These are phyloP conservation scores for Phytopythium sindhum DNA, from an alignment of 352 stramenopile genomes.

Conservation along the genomic window DNA sequence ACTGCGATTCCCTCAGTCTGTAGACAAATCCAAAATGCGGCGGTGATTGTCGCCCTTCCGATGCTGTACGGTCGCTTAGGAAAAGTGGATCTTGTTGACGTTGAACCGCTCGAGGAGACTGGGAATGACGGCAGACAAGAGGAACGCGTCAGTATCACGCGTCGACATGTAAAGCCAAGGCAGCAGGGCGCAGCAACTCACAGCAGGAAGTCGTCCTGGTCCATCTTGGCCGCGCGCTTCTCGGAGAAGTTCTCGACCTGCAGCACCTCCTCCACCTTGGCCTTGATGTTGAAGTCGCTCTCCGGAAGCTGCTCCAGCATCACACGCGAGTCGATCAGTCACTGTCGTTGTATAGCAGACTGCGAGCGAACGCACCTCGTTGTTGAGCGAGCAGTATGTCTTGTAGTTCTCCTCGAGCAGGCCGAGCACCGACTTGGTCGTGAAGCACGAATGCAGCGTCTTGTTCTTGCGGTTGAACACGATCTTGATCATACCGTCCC, in stretches of 20 bases:
- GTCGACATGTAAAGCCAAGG: background rate
- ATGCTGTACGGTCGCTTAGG: conserved; percentile 24
- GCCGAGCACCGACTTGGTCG: conserved; percentile 95
- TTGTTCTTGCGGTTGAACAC: conserved; percentile 99
- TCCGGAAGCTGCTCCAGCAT: conserved; percentile 50
- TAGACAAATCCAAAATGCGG: background rate
- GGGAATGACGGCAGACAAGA: background rate
- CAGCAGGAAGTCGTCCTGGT: conserved; percentile 98
- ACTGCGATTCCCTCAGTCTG: background rate
- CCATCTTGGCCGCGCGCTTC: conserved; percentile 95
- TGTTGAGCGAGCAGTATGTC: conserved; percentile 92
- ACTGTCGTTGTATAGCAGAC: background rate
- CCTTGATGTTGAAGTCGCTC: conserved; percentile 87
- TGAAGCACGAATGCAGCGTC: conserved; percentile 95
- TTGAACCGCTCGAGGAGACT: conserved; percentile 96
- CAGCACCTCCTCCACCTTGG: conserved; percentile 93
- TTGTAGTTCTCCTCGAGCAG: conserved; percentile 97
- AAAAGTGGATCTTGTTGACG: conserved; percentile 96
- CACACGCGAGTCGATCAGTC: conserved; percentile 3
- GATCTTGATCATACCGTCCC: conserved; percentile 99
- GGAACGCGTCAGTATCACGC: background rate
- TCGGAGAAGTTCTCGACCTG: conserved; percentile 75
- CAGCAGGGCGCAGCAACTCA: conserved; percentile 22
- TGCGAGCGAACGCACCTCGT: conserved; percentile 38
- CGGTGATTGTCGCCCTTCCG: background rate